Conservation (phyloP, 306 rosid species). For the Hippophae tibetana region DNA sequence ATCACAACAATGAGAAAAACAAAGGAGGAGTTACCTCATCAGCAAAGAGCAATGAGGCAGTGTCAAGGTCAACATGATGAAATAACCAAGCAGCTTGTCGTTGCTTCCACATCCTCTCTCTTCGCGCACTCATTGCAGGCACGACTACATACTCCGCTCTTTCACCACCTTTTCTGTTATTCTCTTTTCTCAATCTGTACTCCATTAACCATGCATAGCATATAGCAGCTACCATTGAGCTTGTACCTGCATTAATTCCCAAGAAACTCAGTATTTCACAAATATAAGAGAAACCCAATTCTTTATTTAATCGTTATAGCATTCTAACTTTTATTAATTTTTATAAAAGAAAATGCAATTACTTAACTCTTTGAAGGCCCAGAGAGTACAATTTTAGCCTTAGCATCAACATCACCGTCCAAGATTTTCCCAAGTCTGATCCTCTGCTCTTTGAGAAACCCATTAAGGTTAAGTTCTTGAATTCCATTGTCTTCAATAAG, state of each 20-base stretch:
- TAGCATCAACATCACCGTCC: conserved; percentile 22
- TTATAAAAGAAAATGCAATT: neutral
- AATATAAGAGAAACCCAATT: neutral
- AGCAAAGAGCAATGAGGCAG: conserved; percentile 47
- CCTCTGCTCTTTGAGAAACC: conserved; percentile 53
- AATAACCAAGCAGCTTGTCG: conserved; percentile 83
- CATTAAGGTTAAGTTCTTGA: conserved; percentile 33
- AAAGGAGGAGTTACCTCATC: conserved; percentile 48
- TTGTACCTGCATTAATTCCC: conserved; percentile 43
- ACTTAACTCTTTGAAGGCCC: conserved; percentile 62
- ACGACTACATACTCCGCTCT: conserved; percentile 31
- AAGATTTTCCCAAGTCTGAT: conserved; percentile 24
- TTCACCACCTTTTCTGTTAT: conserved; percentile 13
- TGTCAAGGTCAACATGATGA: conserved; percentile 65
- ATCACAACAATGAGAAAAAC: neutral
- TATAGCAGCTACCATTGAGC: conserved; percentile 78
- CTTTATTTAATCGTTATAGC: neutral
- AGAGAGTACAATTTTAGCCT: conserved; percentile 48
- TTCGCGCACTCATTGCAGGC: conserved; percentile 65
- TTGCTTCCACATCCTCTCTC: conserved; percentile 62
- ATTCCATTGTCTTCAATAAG: conserved; percentile 19
- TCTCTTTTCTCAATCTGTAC: conserved; percentile 33
- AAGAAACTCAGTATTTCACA: conserved; percentile 5
- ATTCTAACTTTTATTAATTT: no score
- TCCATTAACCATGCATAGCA: conserved; percentile 70